phyloP scores from a whole-genome alignment of 106 monocot genomes.

The Dendrobium officinale region DNA sequence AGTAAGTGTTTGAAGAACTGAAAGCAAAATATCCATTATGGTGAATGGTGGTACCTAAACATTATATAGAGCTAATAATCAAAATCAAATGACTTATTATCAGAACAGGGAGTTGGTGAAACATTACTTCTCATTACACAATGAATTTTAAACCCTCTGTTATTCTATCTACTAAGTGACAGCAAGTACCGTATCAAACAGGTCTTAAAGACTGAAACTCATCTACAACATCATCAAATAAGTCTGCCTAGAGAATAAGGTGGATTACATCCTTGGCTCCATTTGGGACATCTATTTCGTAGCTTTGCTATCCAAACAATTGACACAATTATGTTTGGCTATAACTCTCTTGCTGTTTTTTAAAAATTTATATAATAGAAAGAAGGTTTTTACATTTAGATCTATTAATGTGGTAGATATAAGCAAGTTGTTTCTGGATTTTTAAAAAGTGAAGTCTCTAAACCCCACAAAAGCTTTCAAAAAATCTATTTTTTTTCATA shows the following conservation, averaged over 20 bases:
- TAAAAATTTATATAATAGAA: too few relatives aligned
- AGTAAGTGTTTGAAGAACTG: neutral
- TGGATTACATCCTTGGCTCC: neutral
- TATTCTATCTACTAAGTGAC: neutral
- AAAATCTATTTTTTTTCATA: too few relatives aligned
- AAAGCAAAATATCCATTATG: neutral
- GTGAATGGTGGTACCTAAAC: neutral
- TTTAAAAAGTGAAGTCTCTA: too few relatives aligned
- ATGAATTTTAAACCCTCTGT: neutral
- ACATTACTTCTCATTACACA: neutral
- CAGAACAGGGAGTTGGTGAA: neutral
- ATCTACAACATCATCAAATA: neutral
- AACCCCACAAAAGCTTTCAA: too few relatives aligned
- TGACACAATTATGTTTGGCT: too few relatives aligned
- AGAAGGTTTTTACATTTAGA: too few relatives aligned
- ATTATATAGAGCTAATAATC: neutral
- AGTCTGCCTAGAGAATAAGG: neutral
- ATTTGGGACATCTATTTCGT: too few relatives aligned
- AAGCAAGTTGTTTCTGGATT: too few relatives aligned
- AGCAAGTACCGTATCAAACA: neutral
- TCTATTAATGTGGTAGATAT: too few relatives aligned
- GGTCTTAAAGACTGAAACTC: neutral
- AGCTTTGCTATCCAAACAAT: too few relatives aligned
- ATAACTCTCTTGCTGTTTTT: too few relatives aligned
- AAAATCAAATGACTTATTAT: neutral